Evolutionary conservation across 495 filamentous ascomycete genomes (phyloP).

Genomic region (Podospora tetraspora): DNA sequence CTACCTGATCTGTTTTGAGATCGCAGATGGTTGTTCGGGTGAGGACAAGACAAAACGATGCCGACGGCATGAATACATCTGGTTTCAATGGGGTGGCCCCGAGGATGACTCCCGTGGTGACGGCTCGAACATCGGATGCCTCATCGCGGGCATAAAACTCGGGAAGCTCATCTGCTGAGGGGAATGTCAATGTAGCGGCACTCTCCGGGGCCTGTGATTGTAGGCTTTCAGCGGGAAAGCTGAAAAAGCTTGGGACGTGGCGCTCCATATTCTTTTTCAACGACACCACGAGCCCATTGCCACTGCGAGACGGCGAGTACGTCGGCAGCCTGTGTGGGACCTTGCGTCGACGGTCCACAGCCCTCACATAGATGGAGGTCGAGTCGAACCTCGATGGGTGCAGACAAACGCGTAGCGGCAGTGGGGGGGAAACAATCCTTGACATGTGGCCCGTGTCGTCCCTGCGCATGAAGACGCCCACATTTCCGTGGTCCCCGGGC

Average conservation of each 20-base stretch:
- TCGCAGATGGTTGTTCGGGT: not conserved
- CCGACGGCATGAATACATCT: not conserved
- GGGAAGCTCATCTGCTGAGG: not conserved
- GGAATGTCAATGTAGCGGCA: not conserved
- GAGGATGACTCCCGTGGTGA: not conserved
- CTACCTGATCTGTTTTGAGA: not conserved
- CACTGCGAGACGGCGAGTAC: not conserved
- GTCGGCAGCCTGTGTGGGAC: too few species aligned
- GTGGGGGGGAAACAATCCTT: not conserved
- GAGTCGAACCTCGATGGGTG: not conserved
- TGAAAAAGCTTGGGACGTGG: not conserved
- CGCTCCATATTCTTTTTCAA: not conserved
- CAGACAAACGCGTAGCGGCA: not conserved
- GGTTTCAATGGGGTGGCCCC: not conserved
- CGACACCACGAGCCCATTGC: not conserved
- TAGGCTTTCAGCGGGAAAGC: not conserved
- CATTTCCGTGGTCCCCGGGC: not conserved
- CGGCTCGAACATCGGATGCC: not conserved
- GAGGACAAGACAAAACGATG: not conserved
- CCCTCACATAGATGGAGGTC: not conserved
- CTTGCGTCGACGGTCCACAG: not conserved
- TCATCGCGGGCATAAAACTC: not conserved
- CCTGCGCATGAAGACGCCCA: not conserved
- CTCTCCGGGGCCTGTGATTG: not conserved
- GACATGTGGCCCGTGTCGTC: not conserved